These are phyloP conservation scores for Leishmania tropica DNA, from an alignment of 208 protist species.

Conservation along the genomic window DNA sequence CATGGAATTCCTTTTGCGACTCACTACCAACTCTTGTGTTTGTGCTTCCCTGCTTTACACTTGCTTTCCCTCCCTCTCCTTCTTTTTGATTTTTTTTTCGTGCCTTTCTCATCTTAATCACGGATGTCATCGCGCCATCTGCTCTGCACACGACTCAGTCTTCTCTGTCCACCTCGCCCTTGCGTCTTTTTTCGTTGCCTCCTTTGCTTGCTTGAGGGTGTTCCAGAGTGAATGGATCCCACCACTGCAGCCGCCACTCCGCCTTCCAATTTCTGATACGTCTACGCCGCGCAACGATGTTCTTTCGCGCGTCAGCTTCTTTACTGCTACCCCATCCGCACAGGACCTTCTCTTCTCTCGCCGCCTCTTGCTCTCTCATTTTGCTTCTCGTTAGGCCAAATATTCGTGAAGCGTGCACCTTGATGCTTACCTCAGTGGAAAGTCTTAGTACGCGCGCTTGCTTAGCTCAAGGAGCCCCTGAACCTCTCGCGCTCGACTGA, in stretches of 20 bases:
- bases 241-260: too few relatives aligned
- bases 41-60: background rate
- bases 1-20: background rate
- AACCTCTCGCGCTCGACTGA: background rate
- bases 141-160: background rate
- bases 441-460: background rate
- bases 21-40: background rate
- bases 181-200: background rate
- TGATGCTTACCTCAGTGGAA: background rate
- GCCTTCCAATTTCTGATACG: too few relatives aligned
- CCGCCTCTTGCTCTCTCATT: background rate
- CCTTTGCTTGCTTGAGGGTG: too few relatives aligned
- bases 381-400: background rate
- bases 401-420: background rate
- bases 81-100: too few relatives aligned
- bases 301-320: background rate
- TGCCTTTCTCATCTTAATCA: background rate
- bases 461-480: background rate
- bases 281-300: background rate
- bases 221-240: too few relatives aligned
- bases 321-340: background rate
- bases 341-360: too few relatives aligned
- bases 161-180: background rate
- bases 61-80: background rate
- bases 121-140: background rate